phyloP scores from a whole-genome alignment of 768 basidiomycete species.

The Rhizopogon vesiculosus region DNA sequence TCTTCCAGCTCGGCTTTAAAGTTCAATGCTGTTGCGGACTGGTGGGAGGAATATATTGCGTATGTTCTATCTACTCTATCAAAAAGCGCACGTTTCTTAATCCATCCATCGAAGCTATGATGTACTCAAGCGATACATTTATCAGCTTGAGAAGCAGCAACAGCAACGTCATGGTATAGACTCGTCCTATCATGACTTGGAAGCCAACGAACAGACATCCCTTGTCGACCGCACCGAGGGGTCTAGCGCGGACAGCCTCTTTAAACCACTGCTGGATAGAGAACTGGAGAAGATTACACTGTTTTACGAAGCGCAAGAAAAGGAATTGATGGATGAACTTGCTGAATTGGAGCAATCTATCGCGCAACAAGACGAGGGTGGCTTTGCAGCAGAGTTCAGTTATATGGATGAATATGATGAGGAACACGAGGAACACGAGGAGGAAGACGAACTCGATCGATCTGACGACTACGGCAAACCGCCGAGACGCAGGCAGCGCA shows the following conservation, averaged over 20 bases:
- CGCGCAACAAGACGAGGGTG: constrained; percentile 54
- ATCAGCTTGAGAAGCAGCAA: constrained; percentile 80
- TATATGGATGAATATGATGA: constrained; percentile 43
- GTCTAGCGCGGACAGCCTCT: constrained; percentile 49
- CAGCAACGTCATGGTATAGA: constrained; percentile 37
- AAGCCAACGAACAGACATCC: constrained; percentile 56
- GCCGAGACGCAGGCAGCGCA: constrained; percentile 31
- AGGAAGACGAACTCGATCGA: constrained; percentile 44
- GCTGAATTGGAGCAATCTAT: constrained; percentile 54
- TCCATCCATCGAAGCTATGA: constrained; percentile 56
- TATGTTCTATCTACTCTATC: constrained; percentile 33
- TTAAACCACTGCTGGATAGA: constrained; percentile 71
- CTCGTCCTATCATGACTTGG: constrained; percentile 46
- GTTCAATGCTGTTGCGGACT: constrained; percentile 88
- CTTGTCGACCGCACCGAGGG: constrained; percentile 41
- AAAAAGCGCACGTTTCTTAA: not conserved
- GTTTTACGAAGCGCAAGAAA: constrained; percentile 79
- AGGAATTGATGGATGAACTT: constrained; percentile 61
- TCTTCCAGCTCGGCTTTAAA: constrained; percentile 68
- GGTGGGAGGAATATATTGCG: constrained; percentile 92
- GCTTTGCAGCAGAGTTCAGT: constrained; percentile 42
- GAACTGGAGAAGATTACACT: constrained; percentile 76
- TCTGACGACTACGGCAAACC: constrained; percentile 18
- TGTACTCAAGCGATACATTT: constrained; percentile 77
- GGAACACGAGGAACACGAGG: constrained; percentile 56